These are phyloP conservation scores for Microascus cirrosus DNA, from an alignment of 2,329 filamentous ascomycete species.

Conservation along the genomic window DNA sequence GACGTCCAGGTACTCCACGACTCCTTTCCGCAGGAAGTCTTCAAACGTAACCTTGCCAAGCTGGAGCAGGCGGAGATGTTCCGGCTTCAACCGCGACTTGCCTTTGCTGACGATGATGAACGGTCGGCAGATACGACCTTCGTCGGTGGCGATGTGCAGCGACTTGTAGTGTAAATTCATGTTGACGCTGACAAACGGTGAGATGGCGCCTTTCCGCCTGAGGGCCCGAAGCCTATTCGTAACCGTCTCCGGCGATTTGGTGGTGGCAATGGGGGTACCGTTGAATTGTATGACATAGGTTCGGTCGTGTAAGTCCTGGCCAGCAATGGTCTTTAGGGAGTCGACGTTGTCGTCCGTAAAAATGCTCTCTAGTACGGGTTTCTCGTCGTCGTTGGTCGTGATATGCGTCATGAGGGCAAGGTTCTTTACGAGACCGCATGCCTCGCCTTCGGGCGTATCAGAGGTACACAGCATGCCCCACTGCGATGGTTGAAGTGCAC, in stretches of 20 bases:
- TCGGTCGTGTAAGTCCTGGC: constrained; percentile 74
- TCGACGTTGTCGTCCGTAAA: constrained; percentile 80
- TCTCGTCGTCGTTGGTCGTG: constrained; percentile 91
- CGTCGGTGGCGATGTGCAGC: constrained; percentile 92
- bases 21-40: constrained; percentile 78
- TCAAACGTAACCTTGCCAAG: constrained; percentile 83
- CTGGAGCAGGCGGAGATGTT: constrained; percentile 71
- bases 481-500: constrained; percentile 91
- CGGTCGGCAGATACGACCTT: constrained; percentile 90
- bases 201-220: constrained; percentile 81
- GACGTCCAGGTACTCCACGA: constrained; percentile 94
- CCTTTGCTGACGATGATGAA: constrained; percentile 91
- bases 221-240: constrained; percentile 75
- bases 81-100: constrained; percentile 65
- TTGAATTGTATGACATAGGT: constrained; percentile 91
- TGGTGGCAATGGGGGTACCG: constrained; percentile 84
- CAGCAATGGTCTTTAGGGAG: constrained; percentile 57
- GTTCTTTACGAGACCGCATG: constrained; percentile 96
- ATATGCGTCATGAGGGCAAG: constrained; percentile 98
- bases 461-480: constrained; percentile 97
- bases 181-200: constrained; percentile 92
- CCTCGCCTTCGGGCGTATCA: constrained; percentile 96
- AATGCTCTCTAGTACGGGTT: constrained; percentile 75
- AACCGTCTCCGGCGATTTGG: constrained; percentile 77
- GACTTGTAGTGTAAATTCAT: constrained; percentile 88